phyloP scores from a whole-genome alignment of 2,329 filamentous ascomycete genomes.

The Neocatenulostroma microsporum region DNA sequence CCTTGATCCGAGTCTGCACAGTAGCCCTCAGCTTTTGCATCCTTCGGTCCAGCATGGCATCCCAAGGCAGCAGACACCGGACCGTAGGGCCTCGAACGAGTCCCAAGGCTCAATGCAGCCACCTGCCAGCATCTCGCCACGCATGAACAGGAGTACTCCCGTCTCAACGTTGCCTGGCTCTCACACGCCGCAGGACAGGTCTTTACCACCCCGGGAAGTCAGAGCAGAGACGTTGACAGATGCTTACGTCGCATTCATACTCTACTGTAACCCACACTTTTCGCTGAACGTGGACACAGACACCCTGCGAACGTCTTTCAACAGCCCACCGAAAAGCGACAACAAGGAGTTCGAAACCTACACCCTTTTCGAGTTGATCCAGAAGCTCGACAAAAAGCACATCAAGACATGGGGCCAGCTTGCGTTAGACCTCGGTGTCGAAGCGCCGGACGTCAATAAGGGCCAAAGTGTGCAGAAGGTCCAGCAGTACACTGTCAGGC shows the following conservation, averaged over 20 bases:
- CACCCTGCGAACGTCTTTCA: constrained; percentile 67
- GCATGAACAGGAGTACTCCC: constrained; percentile 14
- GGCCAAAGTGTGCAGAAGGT: constrained; percentile 80
- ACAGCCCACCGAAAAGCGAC: constrained; percentile 74
- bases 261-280: constrained; percentile 84
- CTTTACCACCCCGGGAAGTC: constrained; percentile 60
- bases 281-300: constrained; percentile 60
- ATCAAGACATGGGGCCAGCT: constrained; percentile 91
- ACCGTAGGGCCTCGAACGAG: constrained; percentile 13
- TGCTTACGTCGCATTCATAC: constrained; percentile 74
- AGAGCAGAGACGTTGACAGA: constrained; percentile 66
- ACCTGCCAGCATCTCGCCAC: constrained; percentile 15
- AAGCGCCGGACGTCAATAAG: constrained; percentile 71
- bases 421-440: constrained; percentile 78
- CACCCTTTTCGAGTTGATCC: constrained; percentile 67
- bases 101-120: constrained; percentile 17
- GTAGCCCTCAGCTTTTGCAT: constrained; percentile 18
- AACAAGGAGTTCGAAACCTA: constrained; percentile 79
- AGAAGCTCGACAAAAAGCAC: constrained; percentile 69
- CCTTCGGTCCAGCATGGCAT: constrained; percentile 2
- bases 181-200: constrained; percentile 41
- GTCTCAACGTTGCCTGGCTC: constrained; percentile 4
- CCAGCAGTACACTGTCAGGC: constrained; percentile 83
- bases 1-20: constrained; percentile 18
- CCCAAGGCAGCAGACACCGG: constrained; percentile 7